A percentile compares a stretch with the other conserved stretches of the same genome.
Evolutionary conservation across 345 rosid genomes (phyloP).

Genomic region (Populus pruinosa): DNA sequence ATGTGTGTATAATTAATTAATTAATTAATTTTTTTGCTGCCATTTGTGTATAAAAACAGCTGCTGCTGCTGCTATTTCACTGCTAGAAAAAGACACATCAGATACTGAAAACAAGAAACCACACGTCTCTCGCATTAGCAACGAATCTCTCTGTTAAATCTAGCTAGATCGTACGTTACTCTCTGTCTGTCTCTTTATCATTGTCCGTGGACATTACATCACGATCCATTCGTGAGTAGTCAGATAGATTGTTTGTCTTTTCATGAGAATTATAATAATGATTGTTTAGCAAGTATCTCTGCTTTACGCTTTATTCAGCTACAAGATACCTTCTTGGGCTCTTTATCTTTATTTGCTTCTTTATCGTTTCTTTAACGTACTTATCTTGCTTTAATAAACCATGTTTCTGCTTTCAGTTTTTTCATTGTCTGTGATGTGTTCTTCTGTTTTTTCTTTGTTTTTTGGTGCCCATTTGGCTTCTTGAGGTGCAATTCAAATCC

Average conservation of each 20-base stretch:
- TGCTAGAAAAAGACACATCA: not conserved
- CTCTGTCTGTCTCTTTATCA: not conserved
- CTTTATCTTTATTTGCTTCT: not conserved
- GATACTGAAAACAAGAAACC: not conserved
- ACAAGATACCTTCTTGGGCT: not conserved
- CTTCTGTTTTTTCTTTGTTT: not conserved
- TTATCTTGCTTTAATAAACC: not conserved
- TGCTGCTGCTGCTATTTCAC: not conserved
- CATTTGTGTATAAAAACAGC: no score
- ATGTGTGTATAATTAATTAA: no score
- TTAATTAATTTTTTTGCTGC: no score
- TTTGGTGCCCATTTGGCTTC: not conserved
- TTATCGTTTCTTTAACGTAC: not conserved
- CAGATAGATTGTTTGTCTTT: not conserved
- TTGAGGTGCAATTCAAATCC: not conserved
- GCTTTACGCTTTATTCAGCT: slow-evolving; percentile 1
- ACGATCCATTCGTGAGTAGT: not conserved
- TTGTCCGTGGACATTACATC: not conserved
- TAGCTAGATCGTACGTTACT: not conserved
- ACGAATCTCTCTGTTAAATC: not conserved
- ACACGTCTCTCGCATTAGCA: not conserved
- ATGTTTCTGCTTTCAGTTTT: not conserved
- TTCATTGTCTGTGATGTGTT: not conserved
- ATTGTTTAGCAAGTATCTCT: not conserved
- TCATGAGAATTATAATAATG: not conserved